Conservation (phyloP, 2,329 filamentous ascomycete species). For the Nigrospora osmanthi region DNA sequence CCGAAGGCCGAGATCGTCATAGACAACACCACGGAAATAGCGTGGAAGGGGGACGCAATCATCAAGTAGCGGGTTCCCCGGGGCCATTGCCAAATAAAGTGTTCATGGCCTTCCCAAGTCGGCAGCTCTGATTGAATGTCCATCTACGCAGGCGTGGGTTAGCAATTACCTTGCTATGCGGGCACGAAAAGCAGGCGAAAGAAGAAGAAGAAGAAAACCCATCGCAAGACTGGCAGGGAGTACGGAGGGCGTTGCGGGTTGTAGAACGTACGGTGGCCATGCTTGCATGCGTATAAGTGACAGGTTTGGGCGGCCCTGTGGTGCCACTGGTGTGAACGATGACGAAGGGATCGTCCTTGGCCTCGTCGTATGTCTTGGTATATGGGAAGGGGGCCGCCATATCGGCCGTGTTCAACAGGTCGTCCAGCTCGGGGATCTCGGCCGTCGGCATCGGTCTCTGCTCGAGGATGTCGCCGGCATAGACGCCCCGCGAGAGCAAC, state of each 20-base stretch:
- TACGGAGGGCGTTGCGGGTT: neutral
- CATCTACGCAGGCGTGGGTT: neutral
- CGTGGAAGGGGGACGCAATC: slow-evolving; percentile 3
- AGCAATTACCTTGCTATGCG: no score
- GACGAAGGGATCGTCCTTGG: slow-evolving; percentile 6
- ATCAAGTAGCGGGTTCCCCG: slow-evolving; percentile 2
- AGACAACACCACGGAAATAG: slow-evolving; percentile 2
- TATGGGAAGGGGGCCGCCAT: slow-evolving; percentile 15
- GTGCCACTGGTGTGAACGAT: slow-evolving; percentile 8
- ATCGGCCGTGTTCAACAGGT: slow-evolving; percentile 14
- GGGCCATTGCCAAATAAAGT: slow-evolving; percentile 2
- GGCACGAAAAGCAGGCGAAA: neutral
- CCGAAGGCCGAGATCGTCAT: slow-evolving; percentile 3
- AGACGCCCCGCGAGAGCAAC: slow-evolving; percentile 5
- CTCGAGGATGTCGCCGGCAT: slow-evolving; percentile 3
- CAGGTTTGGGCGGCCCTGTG: slow-evolving; percentile 23
- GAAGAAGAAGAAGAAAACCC: neutral
- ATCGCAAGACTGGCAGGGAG: neutral
- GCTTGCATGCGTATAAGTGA: slow-evolving; percentile 11
- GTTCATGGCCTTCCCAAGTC: slow-evolving; percentile 1
- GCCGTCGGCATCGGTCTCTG: slow-evolving; percentile 2
- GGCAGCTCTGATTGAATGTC: slow-evolving; percentile 2
- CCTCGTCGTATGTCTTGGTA: slow-evolving; percentile 21
- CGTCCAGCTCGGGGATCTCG: slow-evolving; percentile 9
- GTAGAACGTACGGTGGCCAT: slow-evolving; percentile 1